Conservation (phyloP, 345 rosid species). For the Arabidopsis suecica region DNA sequence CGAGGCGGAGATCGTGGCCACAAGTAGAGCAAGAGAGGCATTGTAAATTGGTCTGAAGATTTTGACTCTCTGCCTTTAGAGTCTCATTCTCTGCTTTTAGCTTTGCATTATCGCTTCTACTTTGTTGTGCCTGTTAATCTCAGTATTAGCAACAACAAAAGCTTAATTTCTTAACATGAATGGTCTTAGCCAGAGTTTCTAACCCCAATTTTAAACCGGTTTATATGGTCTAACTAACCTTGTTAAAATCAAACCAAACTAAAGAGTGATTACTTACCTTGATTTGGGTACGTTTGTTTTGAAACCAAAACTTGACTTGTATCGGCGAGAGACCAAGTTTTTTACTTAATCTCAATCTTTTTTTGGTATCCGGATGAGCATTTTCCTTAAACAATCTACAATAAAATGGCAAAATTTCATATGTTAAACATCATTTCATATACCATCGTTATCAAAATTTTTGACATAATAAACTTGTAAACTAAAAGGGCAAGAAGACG, state of each 20-base stretch:
- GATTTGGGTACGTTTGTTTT: constrained; percentile 80
- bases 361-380: constrained; percentile 74
- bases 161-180: neutral
- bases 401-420: neutral
- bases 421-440: neutral
- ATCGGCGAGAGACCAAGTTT: constrained; percentile 78
- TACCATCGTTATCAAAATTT: neutral
- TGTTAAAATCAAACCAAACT: neutral
- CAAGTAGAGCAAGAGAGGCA: constrained; percentile 47
- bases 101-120: constrained; percentile 58
- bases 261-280: constrained; percentile 56
- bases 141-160: neutral
- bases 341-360: constrained; percentile 68
- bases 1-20: constrained; percentile 41
- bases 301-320: constrained; percentile 98
- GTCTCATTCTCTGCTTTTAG: constrained; percentile 63
- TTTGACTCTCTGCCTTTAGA: constrained; percentile 64
- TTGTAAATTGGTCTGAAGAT: constrained; percentile 50
- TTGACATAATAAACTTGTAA: neutral
- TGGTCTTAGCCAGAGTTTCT: neutral
- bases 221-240: neutral
- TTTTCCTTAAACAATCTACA: constrained; percentile 73
- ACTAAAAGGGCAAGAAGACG: constrained; percentile 31
- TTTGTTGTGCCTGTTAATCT: constrained; percentile 58
- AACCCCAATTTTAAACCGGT: neutral